Conservation (phyloP, 306 rosid genomes). For the Rosa multiflora region DNA sequence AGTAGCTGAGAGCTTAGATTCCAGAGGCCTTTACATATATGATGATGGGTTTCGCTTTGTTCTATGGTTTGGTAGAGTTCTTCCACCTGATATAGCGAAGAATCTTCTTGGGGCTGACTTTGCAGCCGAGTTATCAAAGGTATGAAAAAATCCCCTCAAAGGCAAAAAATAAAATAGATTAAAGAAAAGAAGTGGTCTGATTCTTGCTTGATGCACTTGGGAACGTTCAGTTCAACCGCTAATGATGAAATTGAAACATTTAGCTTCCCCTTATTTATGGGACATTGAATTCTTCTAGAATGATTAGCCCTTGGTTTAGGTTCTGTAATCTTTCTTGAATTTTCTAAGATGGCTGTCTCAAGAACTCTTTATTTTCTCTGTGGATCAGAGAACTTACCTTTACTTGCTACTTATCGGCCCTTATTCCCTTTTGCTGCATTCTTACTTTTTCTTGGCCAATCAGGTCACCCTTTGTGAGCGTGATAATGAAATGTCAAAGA, state of each 20-base stretch:
- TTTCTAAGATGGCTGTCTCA: neutral
- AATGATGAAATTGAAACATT: neutral
- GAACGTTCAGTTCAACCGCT: neutral
- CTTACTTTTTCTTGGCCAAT: conserved; percentile 27
- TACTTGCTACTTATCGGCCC: neutral
- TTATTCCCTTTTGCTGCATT: conserved; percentile 14
- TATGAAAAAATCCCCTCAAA: conserved; percentile 32
- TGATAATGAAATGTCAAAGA: conserved; percentile 83
- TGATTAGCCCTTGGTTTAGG: conserved; percentile 11
- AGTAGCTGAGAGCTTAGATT: conserved; percentile 79
- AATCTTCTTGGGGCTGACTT: conserved; percentile 84
- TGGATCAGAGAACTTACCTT: neutral
- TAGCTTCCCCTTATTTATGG: neutral
- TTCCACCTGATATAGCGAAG: conserved; percentile 91
- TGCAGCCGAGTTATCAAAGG: conserved; percentile 97
- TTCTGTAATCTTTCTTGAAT: conserved; percentile 4
- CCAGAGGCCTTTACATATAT: conserved; percentile 78
- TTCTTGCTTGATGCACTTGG: neutral
- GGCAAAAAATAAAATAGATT: neutral
- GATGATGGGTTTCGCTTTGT: conserved; percentile 85
- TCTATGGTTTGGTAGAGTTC: conserved; percentile 90
- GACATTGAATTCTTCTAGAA: neutral
- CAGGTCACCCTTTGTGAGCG: conserved; percentile 63
- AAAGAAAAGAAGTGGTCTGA: neutral
- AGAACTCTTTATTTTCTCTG: neutral